These are phyloP conservation scores for Stephanodiscus minutulus DNA, from an alignment of 108 stramenopile species.

Conservation along the genomic window DNA sequence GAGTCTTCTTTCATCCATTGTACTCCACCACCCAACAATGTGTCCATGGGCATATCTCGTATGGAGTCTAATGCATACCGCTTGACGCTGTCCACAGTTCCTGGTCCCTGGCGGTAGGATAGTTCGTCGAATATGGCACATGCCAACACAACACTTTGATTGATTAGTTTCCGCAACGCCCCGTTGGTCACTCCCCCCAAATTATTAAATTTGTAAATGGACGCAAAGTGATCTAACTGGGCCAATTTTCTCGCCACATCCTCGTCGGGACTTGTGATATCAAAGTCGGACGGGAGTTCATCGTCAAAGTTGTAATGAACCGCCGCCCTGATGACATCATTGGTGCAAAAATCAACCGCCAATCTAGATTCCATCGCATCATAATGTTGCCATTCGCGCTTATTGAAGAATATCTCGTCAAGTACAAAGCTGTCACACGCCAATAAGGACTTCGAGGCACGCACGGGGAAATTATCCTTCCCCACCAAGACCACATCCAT, in stretches of 20 bases:
- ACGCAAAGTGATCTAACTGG: slow-evolving; percentile 56
- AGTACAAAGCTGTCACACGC: slow-evolving; percentile 51
- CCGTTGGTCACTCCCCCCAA: slow-evolving; percentile 44
- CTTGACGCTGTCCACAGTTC: slow-evolving; percentile 37
- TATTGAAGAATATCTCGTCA: slow-evolving; percentile 57
- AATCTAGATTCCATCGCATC: slow-evolving; percentile 13
- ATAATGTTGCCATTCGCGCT: slow-evolving; percentile 11
- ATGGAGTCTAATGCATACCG: slow-evolving; percentile 51
- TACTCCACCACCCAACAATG: slow-evolving; percentile 54
- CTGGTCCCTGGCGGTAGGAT: slow-evolving; percentile 42
- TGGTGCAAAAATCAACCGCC: slow-evolving; percentile 39
- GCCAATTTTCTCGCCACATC: slow-evolving; percentile 53
- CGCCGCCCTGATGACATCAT: slow-evolving; percentile 48
- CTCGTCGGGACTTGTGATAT: slow-evolving; percentile 45
- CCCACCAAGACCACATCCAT: slow-evolving; percentile 54
- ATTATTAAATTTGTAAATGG: slow-evolving; percentile 47
- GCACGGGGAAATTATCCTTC: slow-evolving; percentile 42
- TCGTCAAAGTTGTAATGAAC: slow-evolving; percentile 57
- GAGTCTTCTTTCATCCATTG: slow-evolving; percentile 55
- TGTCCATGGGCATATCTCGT: slow-evolving; percentile 49
- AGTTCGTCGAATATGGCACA: slow-evolving; percentile 72
- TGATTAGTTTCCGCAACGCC: slow-evolving; percentile 48
- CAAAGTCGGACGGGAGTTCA: slow-evolving; percentile 48
- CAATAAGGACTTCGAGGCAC: slow-evolving; percentile 53
- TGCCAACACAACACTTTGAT: slow-evolving; percentile 56